Evolutionary conservation across 371 early-diverging fungal species (phyloP), one percentile per base, ranked within the genome.

Genomic region (Batrachochytrium dendrobatidis): DNA sequence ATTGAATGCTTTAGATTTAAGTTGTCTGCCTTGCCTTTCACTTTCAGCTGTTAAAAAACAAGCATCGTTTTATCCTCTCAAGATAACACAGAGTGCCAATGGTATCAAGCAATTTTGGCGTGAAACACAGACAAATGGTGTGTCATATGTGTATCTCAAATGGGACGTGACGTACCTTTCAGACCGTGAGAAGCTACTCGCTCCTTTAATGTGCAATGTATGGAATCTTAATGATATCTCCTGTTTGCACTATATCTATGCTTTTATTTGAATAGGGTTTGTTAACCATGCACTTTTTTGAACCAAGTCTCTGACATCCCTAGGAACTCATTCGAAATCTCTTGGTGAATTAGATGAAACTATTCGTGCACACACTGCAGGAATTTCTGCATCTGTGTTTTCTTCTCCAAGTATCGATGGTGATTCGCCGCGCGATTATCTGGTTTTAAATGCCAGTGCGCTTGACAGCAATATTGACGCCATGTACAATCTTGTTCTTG

Each of bases 341-440:
- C 89, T 92, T 83, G 82, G 88, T 24, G 89, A 87, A 34, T 84
- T 96, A 28, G 92, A 92, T 62, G 90, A 94, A 22, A 85, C 89
- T 2, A 89, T 95, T 49, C 77, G 91, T 22, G 70, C 87, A 32
- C 75, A 84, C 63, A 92, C 95, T 5, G 94, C 92, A 44, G 96
- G 96, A 10, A 77, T 96, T 34, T 72, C 75, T 25, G 82, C 84
- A 3, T 6, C 18, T 18, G 51, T 59, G 17, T 15, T 54, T 31
- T 25, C 31, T 39, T 39, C 39, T 12, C 39, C 39, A n/a, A 15
- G 15, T n/a, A n/a, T 39, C 39, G n/a, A 12, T n/a, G 39, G 39
- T n/a, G 12, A 12, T n/a, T 12, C 12, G 12, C 15, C 39, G 15
- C 39, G 39, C 39, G 39, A 39, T n/a, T 39, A 39, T n/a, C n/a